These are phyloP conservation scores for Aspergillus viridinutans DNA, from an alignment of 2,329 filamentous ascomycete species.

Conservation along the genomic window DNA sequence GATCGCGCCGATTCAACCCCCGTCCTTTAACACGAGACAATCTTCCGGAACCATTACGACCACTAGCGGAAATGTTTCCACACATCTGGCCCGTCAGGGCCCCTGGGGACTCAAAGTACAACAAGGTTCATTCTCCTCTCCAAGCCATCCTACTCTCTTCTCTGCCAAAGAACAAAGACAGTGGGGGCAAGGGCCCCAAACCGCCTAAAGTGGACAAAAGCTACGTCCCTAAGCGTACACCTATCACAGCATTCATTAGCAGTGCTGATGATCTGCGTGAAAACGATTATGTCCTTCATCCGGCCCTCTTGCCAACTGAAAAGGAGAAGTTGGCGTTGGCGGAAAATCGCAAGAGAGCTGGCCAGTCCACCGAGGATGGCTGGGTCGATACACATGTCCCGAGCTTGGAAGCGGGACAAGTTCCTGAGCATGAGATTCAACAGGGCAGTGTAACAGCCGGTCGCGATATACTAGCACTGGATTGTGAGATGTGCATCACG, in stretches of 20 bases:
- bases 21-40: conserved; percentile 24
- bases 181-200: conserved; percentile 57
- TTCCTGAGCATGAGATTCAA: conserved; percentile 68
- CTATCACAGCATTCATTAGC: conserved; percentile 75
- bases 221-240: conserved; percentile 71
- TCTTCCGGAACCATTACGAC: conserved; percentile 53
- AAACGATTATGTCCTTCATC: conserved; percentile 81
- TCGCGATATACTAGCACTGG: conserved; percentile 72
- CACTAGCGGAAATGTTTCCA: conserved; percentile 76
- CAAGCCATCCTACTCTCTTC: conserved; percentile 77
- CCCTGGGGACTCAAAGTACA: conserved; percentile 76
- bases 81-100: conserved; percentile 87
- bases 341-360: conserved; percentile 48
- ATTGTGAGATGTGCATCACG: conserved; percentile 97
- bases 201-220: conserved; percentile 60
- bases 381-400: conserved; percentile 79
- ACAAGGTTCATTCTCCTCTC: conserved; percentile 80
- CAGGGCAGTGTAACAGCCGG: conserved; percentile 80
- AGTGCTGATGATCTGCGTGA: conserved; percentile 70
- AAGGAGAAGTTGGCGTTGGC: conserved; percentile 53
- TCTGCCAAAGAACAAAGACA: conserved; percentile 64
- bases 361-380: conserved; percentile 54
- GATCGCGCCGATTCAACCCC: conserved; percentile 32
- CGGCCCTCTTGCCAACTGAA: conserved; percentile 61
- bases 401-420: conserved; percentile 61